Evolutionary conservation across 805 yeast genomes (phyloP), one percentile per base, ranked within the genome.

Genomic region (Teunomyces stri): DNA sequence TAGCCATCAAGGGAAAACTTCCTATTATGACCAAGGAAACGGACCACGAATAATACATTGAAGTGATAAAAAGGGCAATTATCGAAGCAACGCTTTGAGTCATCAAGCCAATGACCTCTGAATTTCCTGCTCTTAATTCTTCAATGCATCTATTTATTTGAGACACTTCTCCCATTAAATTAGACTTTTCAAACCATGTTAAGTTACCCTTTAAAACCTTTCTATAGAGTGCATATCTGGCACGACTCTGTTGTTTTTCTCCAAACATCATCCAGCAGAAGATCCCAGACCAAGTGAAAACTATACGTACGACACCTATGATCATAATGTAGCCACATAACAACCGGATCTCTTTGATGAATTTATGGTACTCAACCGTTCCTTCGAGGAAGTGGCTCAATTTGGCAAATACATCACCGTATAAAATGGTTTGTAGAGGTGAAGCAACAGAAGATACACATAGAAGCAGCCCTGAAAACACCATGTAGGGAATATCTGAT

Each of bases 21-120:
- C 89, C 84, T 49, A 92, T 58, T n/a, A 86, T 80, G 1, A 94
- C 78, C 21, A 94, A 65, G 0, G 97, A 87, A 9, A 94, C 72
- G 3, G 87, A 76, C 97, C 97, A 92, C 2, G 96, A 87, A 50
- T 82, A 84, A 50, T 78, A 76, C 60, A 94, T 78, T 1, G 96
- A 82, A 0, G 87, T 80, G 1, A 80, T 74, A 1, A 85, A 59
- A 9, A 85, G 65, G 0, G 85, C 80, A 3, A 79, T 45, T 0
- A 81, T 67, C 0, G 89, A 75, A 0, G 81, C 78, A 1, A 73
- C 35, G 6, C 81, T 75, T 52, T 83, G 83, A 10, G 80, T 58
- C 1, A 84, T 57, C 16, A 83, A 55, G 0, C 87, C 89, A 13
- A 82, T 59, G 3, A 84, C 79, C 58, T 86, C 91, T 2, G 92